A percentile compares a stretch with the other conserved stretches of the same genome.
phyloP scores from a whole-genome alignment of 2,329 filamentous ascomycete species.

The Xylariaceae sp. region DNA sequence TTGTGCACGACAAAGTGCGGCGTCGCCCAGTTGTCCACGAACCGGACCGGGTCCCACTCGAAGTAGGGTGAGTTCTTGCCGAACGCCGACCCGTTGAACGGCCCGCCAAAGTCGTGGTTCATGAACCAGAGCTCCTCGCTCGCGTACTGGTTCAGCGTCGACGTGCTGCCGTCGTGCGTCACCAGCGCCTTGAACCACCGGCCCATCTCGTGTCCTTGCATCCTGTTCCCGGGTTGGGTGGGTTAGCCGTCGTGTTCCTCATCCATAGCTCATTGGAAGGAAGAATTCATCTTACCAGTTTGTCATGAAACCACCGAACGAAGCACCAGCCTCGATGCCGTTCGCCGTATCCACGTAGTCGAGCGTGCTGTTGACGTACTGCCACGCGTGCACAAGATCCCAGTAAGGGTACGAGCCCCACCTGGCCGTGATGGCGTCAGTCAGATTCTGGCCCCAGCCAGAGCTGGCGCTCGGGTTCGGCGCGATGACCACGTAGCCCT shows the following conservation, averaged over 20 bases:
- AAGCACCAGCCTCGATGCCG: conserved; percentile 47
- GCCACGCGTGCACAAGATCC: conserved; percentile 48
- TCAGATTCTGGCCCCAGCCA: conserved; percentile 49
- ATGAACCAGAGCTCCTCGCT: conserved; percentile 34
- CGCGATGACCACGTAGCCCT: conserved; percentile 50
- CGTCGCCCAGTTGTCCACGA: conserved; percentile 56
- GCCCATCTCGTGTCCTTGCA: conserved; percentile 48
- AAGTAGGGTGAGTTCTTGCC: conserved; percentile 37
- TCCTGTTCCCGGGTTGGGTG: conserved; percentile 30
- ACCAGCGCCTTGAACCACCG: conserved; percentile 53
- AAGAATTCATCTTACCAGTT: conserved; percentile 39
- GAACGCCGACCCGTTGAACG: conserved; percentile 37
- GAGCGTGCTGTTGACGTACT: conserved; percentile 46
- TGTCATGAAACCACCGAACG: conserved; percentile 53
- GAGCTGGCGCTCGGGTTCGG: conserved; percentile 51
- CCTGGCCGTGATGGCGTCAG: conserved; percentile 43
- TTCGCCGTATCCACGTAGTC: conserved; percentile 45
- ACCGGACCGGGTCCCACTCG: conserved; percentile 43
- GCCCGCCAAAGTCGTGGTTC: conserved; percentile 44
- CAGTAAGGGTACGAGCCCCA: conserved; percentile 51
- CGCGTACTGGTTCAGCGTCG: conserved; percentile 31
- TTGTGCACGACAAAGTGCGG: conserved; percentile 68
- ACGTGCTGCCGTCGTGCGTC: conserved; percentile 45
- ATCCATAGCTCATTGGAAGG: not conserved
- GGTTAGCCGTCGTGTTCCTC: not conserved